Conservation (phyloP, 2,329 filamentous ascomycete species). For the Xylariaceae sp. region DNA sequence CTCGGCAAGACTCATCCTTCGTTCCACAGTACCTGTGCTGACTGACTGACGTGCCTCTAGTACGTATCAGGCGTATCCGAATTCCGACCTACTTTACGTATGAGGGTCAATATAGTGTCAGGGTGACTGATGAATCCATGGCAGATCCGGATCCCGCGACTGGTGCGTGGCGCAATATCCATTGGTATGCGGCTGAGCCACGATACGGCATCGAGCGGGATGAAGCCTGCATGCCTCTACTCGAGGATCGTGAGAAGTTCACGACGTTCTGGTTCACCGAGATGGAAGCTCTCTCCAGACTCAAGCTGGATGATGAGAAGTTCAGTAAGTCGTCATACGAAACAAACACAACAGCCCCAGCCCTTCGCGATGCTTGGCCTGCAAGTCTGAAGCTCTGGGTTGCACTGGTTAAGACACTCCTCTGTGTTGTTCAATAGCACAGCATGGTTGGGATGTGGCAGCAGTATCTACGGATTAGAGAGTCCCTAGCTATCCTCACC, state of each 20-base stretch:
- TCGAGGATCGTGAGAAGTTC: conserved; percentile 29
- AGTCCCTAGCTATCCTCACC: neutral
- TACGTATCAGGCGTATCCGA: conserved; percentile 19
- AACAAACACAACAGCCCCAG: neutral
- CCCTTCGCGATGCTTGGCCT: neutral
- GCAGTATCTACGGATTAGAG: neutral
- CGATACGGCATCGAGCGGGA: conserved; percentile 21
- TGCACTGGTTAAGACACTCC: neutral
- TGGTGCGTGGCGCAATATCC: conserved; percentile 27
- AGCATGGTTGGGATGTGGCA: neutral
- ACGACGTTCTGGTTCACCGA: conserved; percentile 30
- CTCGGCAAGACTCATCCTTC: neutral
- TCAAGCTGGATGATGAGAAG: conserved; percentile 31
- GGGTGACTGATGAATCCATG: conserved; percentile 12
- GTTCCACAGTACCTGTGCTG: neutral
- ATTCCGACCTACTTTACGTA: neutral
- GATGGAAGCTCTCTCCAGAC: conserved; percentile 22
- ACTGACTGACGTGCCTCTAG: conserved; percentile 17
- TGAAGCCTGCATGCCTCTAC: conserved; percentile 26
- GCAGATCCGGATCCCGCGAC: conserved; percentile 32
- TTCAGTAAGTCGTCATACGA: conserved; percentile 25
- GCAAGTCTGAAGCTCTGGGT: neutral
- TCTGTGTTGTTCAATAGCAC: conserved; percentile 1
- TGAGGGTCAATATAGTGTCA: neutral
- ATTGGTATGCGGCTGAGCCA: conserved; percentile 28